These are phyloP conservation scores for Podosphaera leucotricha DNA, from an alignment of 2,329 filamentous ascomycete species.

Conservation along the genomic window DNA sequence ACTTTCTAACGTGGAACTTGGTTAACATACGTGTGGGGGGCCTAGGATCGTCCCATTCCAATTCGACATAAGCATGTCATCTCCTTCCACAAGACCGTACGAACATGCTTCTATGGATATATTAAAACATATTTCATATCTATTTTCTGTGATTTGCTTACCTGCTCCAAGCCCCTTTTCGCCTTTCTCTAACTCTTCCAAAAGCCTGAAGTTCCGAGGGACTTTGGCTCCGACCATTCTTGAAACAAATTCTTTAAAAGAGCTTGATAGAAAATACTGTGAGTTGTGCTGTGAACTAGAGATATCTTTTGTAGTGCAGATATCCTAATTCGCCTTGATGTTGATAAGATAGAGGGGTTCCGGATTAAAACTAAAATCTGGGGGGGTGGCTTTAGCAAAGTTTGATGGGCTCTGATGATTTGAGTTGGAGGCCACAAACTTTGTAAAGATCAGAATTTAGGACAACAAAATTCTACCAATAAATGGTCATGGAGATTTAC, in stretches of 20 bases:
- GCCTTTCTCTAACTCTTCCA: conserved; percentile 96
- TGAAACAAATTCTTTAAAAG: no score
- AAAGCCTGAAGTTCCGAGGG: conserved; percentile 82
- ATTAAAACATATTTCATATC: conserved; percentile 6
- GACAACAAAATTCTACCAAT: neutral
- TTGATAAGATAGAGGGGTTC: neutral
- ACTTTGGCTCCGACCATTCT: conserved; percentile 36
- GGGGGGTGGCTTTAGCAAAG: neutral
- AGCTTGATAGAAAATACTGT: neutral
- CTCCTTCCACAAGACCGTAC: conserved; percentile 80
- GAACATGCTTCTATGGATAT: conserved; percentile 61
- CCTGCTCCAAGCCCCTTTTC: conserved; percentile 91
- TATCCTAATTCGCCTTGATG: neutral
- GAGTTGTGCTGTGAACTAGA: neutral
- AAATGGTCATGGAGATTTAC: conserved; percentile 7
- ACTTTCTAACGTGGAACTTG: neutral
- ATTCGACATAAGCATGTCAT: conserved; percentile 91
- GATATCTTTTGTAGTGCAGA: neutral
- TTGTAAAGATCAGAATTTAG: neutral
- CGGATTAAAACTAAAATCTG: neutral
- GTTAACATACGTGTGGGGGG: conserved; percentile 60
- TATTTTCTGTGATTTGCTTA: conserved; percentile 18
- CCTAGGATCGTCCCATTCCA: conserved; percentile 98
- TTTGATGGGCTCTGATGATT: neutral
- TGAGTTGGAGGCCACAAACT: neutral